Base-by-base conservation (phyloP, 345 rosid genomes). In the Isatis tinctoria region DNA sequence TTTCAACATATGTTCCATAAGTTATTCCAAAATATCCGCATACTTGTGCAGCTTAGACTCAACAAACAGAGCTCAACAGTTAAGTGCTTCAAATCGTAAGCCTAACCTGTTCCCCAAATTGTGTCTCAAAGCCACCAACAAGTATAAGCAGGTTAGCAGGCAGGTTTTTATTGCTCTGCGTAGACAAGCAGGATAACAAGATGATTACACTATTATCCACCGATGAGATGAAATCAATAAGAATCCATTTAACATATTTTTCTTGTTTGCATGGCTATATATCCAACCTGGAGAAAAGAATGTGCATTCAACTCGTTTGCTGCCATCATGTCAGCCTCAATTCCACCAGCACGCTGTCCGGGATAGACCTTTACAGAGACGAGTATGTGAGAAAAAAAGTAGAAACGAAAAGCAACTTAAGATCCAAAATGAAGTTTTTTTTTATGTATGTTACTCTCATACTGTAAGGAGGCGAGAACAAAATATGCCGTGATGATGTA, bases 251-350 rank as follows among this genome's bases (percentile, higher is more conserved):
- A 16, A 44, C 41, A 68, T n/a, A n/a, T n/a, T 39, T 45, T 33
- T 57, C 27, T 4, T 18, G 85, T 33, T 4, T 18, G 86, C 73
- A 79, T 73, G 36, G 45, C 22, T 51, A 60, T 33, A 57, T 16
- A 63, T 72, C 78, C 10, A 75, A 93, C 98, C 90, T 94, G 97
- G 73, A 94, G 98, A 76, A 80, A 83, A 79, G 94, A 73, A 86
- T 91, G 98, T 24, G 89, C 78, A 81, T 84, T 88, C 52, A 94
- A 86, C 82, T 94, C 98, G 76, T 88, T 94, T 76, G 97, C 96
- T 58, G 97, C 98, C 98, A 94, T 89, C 96, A 87, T 85, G 82
- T 94, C 98, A 27, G 96, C 91, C 83, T 94, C 98, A 74, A 78
- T 52, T 36, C 93, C 95, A 67, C 80, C 96, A 80, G 90, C 86